phyloP scores from a whole-genome alignment of 805 yeast species.

The Ogataea thermomethanolica region DNA sequence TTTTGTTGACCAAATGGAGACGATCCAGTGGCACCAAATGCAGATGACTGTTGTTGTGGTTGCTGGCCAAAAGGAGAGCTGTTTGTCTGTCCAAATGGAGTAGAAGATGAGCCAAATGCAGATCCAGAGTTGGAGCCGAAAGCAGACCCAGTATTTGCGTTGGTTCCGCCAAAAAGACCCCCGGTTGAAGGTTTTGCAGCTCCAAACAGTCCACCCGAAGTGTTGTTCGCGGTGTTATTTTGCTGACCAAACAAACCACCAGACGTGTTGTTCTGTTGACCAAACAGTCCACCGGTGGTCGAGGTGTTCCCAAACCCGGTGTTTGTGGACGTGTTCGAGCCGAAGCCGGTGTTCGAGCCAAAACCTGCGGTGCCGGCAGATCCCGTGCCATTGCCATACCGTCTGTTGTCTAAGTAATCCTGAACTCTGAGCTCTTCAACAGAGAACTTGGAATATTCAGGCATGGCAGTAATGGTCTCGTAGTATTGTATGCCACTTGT shows the following conservation, averaged over 20 bases:
- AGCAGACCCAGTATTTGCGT: conserved; percentile 11
- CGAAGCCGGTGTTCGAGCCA: conserved; percentile 34
- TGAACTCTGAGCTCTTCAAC: conserved; percentile 85
- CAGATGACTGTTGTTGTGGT: conserved; percentile 21
- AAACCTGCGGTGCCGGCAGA: conserved; percentile 10
- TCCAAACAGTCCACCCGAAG: conserved; percentile 17
- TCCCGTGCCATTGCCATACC: conserved; percentile 42
- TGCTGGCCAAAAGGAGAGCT: conserved; percentile 25
- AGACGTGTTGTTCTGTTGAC: conserved; percentile 32
- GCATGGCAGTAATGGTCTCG: conserved; percentile 84
- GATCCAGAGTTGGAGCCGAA: conserved; percentile 33
- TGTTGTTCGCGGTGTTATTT: conserved; percentile 17
- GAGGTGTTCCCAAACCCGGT: conserved; percentile 11
- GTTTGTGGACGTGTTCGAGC: conserved; percentile 22
- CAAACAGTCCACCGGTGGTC: conserved; percentile 44
- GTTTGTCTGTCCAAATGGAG: conserved; percentile 26
- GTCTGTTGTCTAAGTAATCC: conserved; percentile 77
- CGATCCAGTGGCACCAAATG: conserved; percentile 23
- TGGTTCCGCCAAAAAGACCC: conserved; percentile 24
- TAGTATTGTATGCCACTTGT: conserved; percentile 54
- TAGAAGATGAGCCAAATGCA: conserved; percentile 18
- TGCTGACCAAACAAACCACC: conserved; percentile 39
- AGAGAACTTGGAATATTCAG: conserved; percentile 78
- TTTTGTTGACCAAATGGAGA: conserved; percentile 28
- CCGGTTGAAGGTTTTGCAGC: conserved; percentile 29